Base-by-base conservation (phyloP, 495 filamentous ascomycete genomes). In the Glonium stellatum region DNA sequence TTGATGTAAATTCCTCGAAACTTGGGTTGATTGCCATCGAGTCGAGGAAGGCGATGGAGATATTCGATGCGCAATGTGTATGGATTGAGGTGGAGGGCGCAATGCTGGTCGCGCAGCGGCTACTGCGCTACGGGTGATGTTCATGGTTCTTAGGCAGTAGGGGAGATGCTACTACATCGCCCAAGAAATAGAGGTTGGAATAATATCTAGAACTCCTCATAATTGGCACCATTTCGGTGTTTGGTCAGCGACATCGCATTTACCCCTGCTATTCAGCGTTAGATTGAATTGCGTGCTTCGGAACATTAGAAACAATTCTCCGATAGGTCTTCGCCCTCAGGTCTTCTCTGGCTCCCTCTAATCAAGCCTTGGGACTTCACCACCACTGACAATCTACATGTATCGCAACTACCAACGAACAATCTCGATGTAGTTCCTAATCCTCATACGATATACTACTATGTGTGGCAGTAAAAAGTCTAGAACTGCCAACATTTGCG, bases 1-100 rank as follows among this genome's bases (percentile, higher is more conserved):
- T 18, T 66, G 63, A 42, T 68, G 66, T 18, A 68, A 55, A 46
- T 63, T 62, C 27, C 65, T 31, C 1, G 65, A 61, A 5, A 52
- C 55, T 42, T 68, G 61, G 23, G 18, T 59, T 18, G 62, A 68
- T 27, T 61, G 64, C n/a, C 22, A 25, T 54, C 60, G 19, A 10
- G 54, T 23, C 6, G 27, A 4, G 9, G 51, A 18, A 34, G 39
- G 15, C 8, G 51, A 52, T n/a, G 63, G 52, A 44, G 31, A 35
- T 6, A 23, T n/a, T 21, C 59, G n/a, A 51, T 13, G 48, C 9
- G 18, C 12, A 36, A 37, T 37, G 15, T 39, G 25, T 15, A 51
- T 8, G 11, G 52, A 31, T 37, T 42, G 25, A 18, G 52, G 1
- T 13, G 15, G 52, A 31, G 36, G 10, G 0, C 34, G 27, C n/a